These are phyloP conservation scores for Dentipellis sp. DNA, from an alignment of 768 basidiomycete genomes.

Conservation along the genomic window DNA sequence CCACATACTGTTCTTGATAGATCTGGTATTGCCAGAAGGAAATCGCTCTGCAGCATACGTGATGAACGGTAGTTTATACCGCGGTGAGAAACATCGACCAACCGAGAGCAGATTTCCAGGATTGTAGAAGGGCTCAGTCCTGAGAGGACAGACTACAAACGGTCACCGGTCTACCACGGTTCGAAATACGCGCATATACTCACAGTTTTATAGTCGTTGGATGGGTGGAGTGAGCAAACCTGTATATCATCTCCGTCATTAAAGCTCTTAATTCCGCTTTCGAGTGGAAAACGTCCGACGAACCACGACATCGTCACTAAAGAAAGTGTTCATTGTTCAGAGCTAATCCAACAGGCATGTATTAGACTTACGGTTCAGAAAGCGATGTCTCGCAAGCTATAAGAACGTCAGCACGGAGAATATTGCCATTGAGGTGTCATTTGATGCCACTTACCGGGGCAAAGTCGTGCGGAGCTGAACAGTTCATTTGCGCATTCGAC, in stretches of 20 bases:
- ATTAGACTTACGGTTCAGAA: conserved; percentile 57
- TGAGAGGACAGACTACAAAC: conserved; percentile 68
- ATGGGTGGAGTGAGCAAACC: conserved; percentile 77
- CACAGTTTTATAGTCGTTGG: conserved; percentile 89
- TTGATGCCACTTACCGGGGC: conserved; percentile 47
- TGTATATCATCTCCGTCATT: conserved; percentile 20
- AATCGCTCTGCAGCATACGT: conserved; percentile 44
- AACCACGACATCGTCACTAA: conserved; percentile 25
- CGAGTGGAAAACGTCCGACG: not conserved
- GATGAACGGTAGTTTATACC: not conserved
- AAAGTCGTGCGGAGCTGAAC: conserved; percentile 68
- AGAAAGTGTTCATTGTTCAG: not conserved
- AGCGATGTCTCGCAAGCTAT: conserved; percentile 75
- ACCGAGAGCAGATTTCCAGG: conserved; percentile 78
- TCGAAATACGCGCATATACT: conserved; percentile 29
- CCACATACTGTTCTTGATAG: conserved; percentile 67
- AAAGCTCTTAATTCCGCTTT: not conserved
- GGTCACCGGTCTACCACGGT: conserved; percentile 3
- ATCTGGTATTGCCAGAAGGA: conserved; percentile 91
- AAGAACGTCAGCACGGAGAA: not conserved
- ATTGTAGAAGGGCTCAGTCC: conserved; percentile 69
- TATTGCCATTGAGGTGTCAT: not conserved
- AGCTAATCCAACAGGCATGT: not conserved
- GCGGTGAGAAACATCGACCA: not conserved
- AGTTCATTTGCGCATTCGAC: conserved; percentile 82